Conservation (phyloP, 176 grass and related monocot genomes). For the Guadua angustifolia region DNA sequence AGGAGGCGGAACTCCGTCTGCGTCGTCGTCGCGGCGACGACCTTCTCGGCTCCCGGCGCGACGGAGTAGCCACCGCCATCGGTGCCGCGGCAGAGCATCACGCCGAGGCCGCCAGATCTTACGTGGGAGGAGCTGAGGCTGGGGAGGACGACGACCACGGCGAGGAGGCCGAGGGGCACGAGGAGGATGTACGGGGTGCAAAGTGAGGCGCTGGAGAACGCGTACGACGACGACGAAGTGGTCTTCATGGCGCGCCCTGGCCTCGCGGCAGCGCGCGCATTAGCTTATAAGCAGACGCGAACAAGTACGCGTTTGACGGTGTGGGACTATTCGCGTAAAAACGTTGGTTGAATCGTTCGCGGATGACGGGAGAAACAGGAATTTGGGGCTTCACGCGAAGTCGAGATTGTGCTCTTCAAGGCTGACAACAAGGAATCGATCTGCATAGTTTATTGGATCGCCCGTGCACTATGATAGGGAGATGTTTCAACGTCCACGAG, state of each 20-base stretch:
- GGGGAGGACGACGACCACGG: slow-evolving; percentile 39
- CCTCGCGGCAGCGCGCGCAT: neutral
- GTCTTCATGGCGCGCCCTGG: slow-evolving; percentile 55
- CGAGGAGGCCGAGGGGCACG: slow-evolving; percentile 52
- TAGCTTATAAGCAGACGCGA: slow-evolving; percentile 11
- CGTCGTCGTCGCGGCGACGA: neutral
- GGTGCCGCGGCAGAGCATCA: slow-evolving; percentile 35
- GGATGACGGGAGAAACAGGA: neutral
- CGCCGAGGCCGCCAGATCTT: slow-evolving; percentile 44
- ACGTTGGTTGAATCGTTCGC: slow-evolving; percentile 29
- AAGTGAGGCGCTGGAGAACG: slow-evolving; percentile 7
- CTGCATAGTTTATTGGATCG: neutral
- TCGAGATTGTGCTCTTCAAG: neutral
- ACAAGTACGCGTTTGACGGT: neutral
- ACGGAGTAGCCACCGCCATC: slow-evolving; percentile 7
- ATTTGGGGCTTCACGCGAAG: neutral
- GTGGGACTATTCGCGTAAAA: neutral
- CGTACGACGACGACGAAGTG: slow-evolving; percentile 29
- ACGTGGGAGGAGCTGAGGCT: slow-evolving; percentile 40
- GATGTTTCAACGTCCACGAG: slow-evolving; percentile 37
- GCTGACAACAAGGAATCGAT: neutral
- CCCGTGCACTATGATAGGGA: neutral
- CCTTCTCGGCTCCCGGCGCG: slow-evolving; percentile 5
- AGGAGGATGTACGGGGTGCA: slow-evolving; percentile 36
- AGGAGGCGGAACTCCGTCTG: slow-evolving; percentile 60